phyloP scores from a whole-genome alignment of 768 basidiomycete genomes.

The Phanerochaete carnosa region DNA sequence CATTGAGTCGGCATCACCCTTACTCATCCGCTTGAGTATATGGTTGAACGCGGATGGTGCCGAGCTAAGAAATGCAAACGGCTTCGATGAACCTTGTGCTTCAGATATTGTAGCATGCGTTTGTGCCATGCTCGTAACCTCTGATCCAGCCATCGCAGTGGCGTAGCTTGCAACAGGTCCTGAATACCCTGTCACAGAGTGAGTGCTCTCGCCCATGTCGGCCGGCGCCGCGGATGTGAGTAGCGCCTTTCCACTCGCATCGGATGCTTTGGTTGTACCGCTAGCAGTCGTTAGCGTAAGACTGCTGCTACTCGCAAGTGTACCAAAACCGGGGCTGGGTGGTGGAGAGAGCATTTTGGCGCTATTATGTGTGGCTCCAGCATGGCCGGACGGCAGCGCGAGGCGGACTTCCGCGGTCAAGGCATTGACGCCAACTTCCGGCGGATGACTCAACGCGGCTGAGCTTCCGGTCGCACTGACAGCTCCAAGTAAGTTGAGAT shows the following conservation, averaged over 20 bases:
- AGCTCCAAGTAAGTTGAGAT: not conserved
- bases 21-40: slow-evolving; percentile 7
- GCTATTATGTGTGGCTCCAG: not conserved
- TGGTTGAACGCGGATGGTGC: slow-evolving; percentile 7
- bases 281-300: slow-evolving; percentile 1
- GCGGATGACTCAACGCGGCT: not conserved
- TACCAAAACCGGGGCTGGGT: not conserved
- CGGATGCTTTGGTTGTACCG: not conserved
- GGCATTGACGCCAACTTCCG: not conserved
- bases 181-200: too few relatives aligned
- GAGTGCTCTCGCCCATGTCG: not conserved
- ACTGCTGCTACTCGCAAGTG: not conserved
- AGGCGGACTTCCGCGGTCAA: not conserved
- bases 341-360: not conserved
- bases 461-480: not conserved
- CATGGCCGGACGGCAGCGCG: not conserved
- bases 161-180: too few relatives aligned
- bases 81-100: slow-evolving; percentile 4
- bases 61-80: slow-evolving; percentile 14
- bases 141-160: too few relatives aligned
- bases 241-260: not conserved
- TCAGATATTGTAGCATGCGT: not conserved
- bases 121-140: too few relatives aligned
- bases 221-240: not conserved
- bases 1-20: slow-evolving; percentile 24